Evolutionary conservation across 1,284 basidiomycete species (phyloP), one percentile per base, ranked within the genome.

Genomic region (Chondrostereum purpureum): DNA sequence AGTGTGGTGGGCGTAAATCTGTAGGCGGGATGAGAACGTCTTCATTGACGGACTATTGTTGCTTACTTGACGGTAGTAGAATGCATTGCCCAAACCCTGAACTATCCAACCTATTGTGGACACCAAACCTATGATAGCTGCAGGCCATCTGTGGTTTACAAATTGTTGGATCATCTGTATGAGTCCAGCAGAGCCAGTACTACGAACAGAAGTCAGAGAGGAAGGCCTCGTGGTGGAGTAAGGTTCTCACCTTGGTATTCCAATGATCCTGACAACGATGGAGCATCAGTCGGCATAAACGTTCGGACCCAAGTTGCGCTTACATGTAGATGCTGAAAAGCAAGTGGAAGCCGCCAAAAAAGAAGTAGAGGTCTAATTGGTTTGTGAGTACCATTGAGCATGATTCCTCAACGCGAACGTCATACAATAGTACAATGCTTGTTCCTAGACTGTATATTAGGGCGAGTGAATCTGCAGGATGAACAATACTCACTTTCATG

Each of bases 271-370:
- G 64, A 2, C 34, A 20, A 19, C 3, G 34, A 43, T 50, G 51
- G 54, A 52, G 22, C 31, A 21, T 63, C 31, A 59, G 55, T 44
- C 54, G 58, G 55, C 60, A 55, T 50, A 35, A 37, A 46, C 38
- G 47, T 49, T 39, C 48, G 49, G 39, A 56, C 46, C 48, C n/a
- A 55, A 33, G 10, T 33, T n/a, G 27, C 12, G 58, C 82, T 68
- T 60, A 87, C 87, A 90, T 88, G 68, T 90, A 94, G 58, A 92
- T 62, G 50, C 88, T 88, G 71, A 88, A 97, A 31, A 90, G 70
- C 47, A 98, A 72, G 67, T 99, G 93, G 74, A 88, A 96, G 23
- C 91, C 94, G 46, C 83, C 77, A 67, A 98, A 98, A 67, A 96
- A 80, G 72, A 95, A 95, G 74, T 90, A 97, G 52, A 93, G 68